These are phyloP conservation scores for Agaricus sinodeliciosus DNA, from an alignment of 768 basidiomycete species.

Conservation along the genomic window DNA sequence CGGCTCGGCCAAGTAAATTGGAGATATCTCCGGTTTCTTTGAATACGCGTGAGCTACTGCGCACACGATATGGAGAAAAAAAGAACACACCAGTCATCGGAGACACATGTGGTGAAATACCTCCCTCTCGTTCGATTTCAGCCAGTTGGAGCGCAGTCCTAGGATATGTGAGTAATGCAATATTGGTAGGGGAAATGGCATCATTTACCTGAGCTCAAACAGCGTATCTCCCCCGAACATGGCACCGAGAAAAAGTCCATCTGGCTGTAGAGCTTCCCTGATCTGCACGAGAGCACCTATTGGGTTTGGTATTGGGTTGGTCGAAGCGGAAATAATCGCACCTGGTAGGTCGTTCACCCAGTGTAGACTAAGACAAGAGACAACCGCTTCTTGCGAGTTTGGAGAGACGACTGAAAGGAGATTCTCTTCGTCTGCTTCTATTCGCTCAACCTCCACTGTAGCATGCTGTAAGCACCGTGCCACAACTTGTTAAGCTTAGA, in stretches of 20 bases:
- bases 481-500: constrained; percentile 1
- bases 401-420: constrained; percentile 58
- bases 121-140: constrained; percentile 89
- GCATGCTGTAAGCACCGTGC: constrained; percentile 3
- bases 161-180: constrained; percentile 6
- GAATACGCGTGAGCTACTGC: background rate
- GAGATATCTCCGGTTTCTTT: constrained; percentile 90
- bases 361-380: constrained; percentile 88
- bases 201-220: constrained; percentile 75
- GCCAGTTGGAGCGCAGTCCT: constrained; percentile 93
- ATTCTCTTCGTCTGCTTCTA: constrained; percentile 80
- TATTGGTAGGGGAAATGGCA: background rate
- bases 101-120: constrained; percentile 92
- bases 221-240: constrained; percentile 95
- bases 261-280: constrained; percentile 74
- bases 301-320: background rate
- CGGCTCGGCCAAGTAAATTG: constrained; percentile 86
- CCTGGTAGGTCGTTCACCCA: constrained; percentile 99
- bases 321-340: constrained; percentile 46
- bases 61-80: background rate
- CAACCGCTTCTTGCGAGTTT: constrained; percentile 84
- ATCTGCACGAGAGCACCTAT: constrained; percentile 84
- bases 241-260: constrained; percentile 91
- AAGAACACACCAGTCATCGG: constrained; percentile 84
- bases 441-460: constrained; percentile 70